A percentile compares a stretch with the other conserved stretches of the same genome.
phyloP scores from a whole-genome alignment of 192 early-diverging fungal genomes.

The Lobulomyces angularis region DNA sequence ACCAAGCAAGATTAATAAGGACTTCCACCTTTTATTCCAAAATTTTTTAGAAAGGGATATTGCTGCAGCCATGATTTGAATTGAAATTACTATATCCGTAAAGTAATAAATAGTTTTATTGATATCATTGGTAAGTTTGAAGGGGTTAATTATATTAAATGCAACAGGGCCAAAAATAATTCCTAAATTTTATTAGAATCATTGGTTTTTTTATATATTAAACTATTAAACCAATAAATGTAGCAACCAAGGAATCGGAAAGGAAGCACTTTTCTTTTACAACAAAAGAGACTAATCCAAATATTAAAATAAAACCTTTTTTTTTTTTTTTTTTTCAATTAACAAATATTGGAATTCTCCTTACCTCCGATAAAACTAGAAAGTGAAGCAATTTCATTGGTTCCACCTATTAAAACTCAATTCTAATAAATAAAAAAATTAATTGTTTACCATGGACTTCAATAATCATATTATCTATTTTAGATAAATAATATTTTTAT shows the following conservation, averaged over 20 bases:
- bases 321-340: too few relatives aligned
- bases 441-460: too few relatives aligned
- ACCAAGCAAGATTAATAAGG: slow-evolving; percentile 57
- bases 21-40: slow-evolving; percentile 47
- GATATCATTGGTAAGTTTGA: slow-evolving; percentile 45
- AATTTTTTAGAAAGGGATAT: slow-evolving; percentile 66
- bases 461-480: too few relatives aligned
- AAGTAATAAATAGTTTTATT: slow-evolving; percentile 55
- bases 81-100: slow-evolving; percentile 64
- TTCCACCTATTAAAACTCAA: too few relatives aligned
- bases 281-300: slow-evolving; percentile 25
- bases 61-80: slow-evolving; percentile 82
- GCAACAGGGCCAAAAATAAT: slow-evolving; percentile 8
- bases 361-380: too few relatives aligned
- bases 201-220: slow-evolving; percentile 20
- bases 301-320: slow-evolving; percentile 1
- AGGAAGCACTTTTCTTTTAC: slow-evolving; percentile 28
- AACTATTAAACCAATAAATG: slow-evolving; percentile 70
- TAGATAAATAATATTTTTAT: too few relatives aligned
- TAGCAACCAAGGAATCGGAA: slow-evolving; percentile 54
- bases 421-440: too few relatives aligned
- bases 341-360: too few relatives aligned
- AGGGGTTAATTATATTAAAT: slow-evolving; percentile 47
- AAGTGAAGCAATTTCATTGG: too few relatives aligned
- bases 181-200: neutral